Percentiles rank a stretch among this genome's conserved stretches.
phyloP scores from a whole-genome alignment of 2,329 filamentous ascomycete genomes.

The Ciborinia camelliae region DNA sequence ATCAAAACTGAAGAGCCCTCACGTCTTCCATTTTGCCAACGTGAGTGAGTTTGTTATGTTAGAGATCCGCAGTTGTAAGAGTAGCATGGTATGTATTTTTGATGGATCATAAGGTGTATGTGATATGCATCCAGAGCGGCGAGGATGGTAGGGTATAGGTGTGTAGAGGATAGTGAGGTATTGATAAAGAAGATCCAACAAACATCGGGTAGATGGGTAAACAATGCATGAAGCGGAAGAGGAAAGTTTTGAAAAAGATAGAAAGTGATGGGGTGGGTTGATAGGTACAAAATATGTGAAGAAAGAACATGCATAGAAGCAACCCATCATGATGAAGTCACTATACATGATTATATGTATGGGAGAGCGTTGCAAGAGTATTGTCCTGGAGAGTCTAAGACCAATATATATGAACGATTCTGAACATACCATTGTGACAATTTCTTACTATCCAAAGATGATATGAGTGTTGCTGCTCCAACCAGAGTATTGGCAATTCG shows the following conservation, averaged over 20 bases:
- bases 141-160: not conserved
- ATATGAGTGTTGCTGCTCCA: not conserved
- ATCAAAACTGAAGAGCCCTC: no score
- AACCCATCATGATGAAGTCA: not conserved
- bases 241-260: not conserved
- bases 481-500: not conserved
- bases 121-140: not conserved
- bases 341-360: no score
- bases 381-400: not conserved
- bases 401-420: not conserved
- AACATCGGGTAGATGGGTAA: not conserved
- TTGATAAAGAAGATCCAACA: not conserved
- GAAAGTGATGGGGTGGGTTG: not conserved
- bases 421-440: not conserved
- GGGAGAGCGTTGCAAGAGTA: not conserved
- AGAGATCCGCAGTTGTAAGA: not conserved
- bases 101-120: not conserved
- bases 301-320: not conserved
- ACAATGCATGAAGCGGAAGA: not conserved
- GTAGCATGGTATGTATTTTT: not conserved
- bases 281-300: no score
- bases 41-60: not conserved
- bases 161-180: not conserved
- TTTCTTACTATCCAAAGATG: not conserved
- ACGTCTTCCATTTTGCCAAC: not conserved